phyloP scores from a whole-genome alignment of 495 filamentous ascomycete species.

The Chaetomium fimeti region DNA sequence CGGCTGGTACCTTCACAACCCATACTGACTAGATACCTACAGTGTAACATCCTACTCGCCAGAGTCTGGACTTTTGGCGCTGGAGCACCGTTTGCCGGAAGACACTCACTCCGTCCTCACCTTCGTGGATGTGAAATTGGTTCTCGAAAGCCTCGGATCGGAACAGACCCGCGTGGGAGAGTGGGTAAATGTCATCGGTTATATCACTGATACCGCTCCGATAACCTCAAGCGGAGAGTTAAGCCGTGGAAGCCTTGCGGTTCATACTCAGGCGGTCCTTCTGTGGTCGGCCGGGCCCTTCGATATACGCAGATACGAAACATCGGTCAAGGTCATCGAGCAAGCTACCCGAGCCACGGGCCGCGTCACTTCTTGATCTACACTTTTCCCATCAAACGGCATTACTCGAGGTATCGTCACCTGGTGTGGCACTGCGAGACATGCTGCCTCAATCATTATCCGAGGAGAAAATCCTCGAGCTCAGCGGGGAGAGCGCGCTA shows the following conservation, averaged over 20 bases:
- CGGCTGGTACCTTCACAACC: background rate
- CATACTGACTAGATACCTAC: conserved; percentile 18
- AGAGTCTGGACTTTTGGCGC: conserved; percentile 55
- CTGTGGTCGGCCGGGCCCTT: conserved; percentile 65
- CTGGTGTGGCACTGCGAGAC: background rate
- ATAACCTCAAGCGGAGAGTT: conserved; percentile 19
- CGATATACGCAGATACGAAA: conserved; percentile 63
- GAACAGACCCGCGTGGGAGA: conserved; percentile 71
- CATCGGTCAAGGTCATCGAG: conserved; percentile 31
- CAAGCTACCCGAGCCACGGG: conserved; percentile 4
- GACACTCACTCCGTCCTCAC: conserved; percentile 42
- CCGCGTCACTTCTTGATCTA: background rate
- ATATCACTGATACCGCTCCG: conserved; percentile 51
- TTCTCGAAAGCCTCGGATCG: conserved; percentile 62
- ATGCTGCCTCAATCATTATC: background rate
- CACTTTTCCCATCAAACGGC: background rate
- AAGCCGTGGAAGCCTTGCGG: conserved; percentile 20
- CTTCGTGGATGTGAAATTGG: conserved; percentile 65
- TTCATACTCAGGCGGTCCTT: conserved; percentile 62
- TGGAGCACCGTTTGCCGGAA: conserved; percentile 67
- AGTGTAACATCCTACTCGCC: conserved; percentile 72
- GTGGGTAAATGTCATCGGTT: conserved; percentile 90
- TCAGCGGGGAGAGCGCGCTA: background rate
- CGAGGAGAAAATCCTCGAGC: conserved; percentile 4
- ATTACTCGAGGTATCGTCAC: background rate